These are phyloP conservation scores for Talaromyces thailandensis DNA, from an alignment of 495 filamentous ascomycete species.

Conservation along the genomic window DNA sequence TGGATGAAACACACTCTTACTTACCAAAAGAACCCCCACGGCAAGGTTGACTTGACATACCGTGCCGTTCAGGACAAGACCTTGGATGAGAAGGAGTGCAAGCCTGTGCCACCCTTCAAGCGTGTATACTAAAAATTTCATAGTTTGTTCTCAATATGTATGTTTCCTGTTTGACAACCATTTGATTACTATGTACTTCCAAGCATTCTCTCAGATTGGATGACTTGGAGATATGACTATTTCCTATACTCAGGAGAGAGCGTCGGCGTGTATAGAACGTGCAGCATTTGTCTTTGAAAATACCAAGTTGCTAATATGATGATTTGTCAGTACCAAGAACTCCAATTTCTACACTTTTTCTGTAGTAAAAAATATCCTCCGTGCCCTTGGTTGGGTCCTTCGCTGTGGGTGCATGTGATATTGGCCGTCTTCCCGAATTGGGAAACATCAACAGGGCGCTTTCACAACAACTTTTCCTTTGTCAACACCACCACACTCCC, in stretches of 20 bases:
- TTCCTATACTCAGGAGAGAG: background rate
- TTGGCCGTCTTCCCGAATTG: background rate
- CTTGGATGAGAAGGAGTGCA: slow-evolving; percentile 84
- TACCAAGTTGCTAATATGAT: background rate
- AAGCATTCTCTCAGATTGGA: background rate
- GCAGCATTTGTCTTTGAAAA: background rate
- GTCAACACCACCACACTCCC: background rate
- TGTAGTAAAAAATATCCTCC: background rate
- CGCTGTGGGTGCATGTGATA: background rate
- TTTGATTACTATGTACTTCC: background rate
- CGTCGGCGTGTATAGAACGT: background rate
- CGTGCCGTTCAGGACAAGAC: slow-evolving; percentile 67
- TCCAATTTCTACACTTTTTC: background rate
- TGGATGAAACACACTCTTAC: slow-evolving; percentile 99
- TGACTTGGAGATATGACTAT: background rate
- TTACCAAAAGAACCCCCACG: slow-evolving; percentile 85
- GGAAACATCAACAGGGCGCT: background rate
- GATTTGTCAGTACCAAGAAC: too few relatives aligned
- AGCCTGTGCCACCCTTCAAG: slow-evolving; percentile 80
- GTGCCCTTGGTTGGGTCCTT: background rate
- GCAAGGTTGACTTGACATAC: slow-evolving; percentile 69
- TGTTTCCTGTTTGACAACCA: background rate
- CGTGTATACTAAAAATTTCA: slow-evolving; percentile 55
- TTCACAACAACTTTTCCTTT: background rate
- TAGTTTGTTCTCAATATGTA: background rate